Conservation (phyloP, 495 filamentous ascomycete genomes). For the Apodospora peruviana region DNA sequence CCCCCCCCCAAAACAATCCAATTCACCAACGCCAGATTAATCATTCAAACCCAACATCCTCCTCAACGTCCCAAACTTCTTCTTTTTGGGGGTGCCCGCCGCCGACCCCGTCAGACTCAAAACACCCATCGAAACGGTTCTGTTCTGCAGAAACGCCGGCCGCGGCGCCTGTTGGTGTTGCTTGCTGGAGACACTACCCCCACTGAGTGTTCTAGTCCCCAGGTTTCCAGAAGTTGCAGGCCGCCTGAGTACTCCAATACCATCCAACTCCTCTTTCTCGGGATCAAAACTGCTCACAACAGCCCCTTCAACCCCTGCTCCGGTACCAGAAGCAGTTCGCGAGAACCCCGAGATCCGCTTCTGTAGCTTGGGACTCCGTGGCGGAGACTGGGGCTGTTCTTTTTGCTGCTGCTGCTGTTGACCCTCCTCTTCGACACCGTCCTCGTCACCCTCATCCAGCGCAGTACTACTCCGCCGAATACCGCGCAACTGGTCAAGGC, state of each 20-base stretch:
- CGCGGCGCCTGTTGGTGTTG: background rate
- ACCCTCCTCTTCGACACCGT: background rate
- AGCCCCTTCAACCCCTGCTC: constrained; percentile 2
- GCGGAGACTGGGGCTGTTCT: background rate
- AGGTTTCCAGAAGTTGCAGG: constrained; percentile 26
- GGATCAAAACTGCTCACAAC: background rate
- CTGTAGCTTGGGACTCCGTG: constrained; percentile 24
- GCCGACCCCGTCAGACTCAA: constrained; percentile 17
- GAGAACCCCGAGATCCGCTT: constrained; percentile 21
- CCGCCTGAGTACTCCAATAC: constrained; percentile 8
- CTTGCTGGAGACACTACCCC: constrained; percentile 3
- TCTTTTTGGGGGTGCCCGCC: constrained; percentile 44
- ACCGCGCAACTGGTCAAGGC: constrained; percentile 30
- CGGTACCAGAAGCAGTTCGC: constrained; percentile 1
- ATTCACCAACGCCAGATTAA: constrained; percentile 13
- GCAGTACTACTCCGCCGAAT: constrained; percentile 9
- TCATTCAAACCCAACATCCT: constrained; percentile 52
- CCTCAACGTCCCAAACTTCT: constrained; percentile 53
- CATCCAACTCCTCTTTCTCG: constrained; percentile 4
- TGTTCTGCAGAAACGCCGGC: constrained; percentile 5
- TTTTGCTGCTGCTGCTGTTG: background rate
- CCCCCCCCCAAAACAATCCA: too few species aligned
- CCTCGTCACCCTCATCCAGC: constrained; percentile 3
- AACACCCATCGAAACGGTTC: constrained; percentile 14
- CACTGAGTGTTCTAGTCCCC: constrained; percentile 22